These are phyloP conservation scores for Moringa oleifera DNA, from an alignment of 345 rosid species.

Conservation along the genomic window DNA sequence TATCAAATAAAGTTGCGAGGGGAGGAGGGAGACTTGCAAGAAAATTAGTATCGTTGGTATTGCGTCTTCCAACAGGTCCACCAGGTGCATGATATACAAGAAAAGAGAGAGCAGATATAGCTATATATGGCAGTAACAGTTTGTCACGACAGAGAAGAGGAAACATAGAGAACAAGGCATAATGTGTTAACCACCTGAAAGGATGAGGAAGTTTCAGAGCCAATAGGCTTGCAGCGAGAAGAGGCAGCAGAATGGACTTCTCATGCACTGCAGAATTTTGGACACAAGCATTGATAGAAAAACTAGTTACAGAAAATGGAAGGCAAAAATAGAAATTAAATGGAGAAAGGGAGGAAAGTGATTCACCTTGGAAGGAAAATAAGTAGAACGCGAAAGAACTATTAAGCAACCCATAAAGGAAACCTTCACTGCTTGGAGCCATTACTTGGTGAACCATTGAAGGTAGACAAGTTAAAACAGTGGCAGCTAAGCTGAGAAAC, in stretches of 20 bases:
- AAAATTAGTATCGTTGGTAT: constrained; percentile 10
- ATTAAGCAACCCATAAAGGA: constrained; percentile 71
- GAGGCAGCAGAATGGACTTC: constrained; percentile 92
- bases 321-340: constrained; percentile 1
- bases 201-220: constrained; percentile 53
- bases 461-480: constrained; percentile 63
- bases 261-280: constrained; percentile 72
- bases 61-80: constrained; percentile 23
- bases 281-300: neutral
- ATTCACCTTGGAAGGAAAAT: constrained; percentile 84
- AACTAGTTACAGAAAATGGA: too few species aligned
- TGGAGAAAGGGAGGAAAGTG: constrained; percentile 2
- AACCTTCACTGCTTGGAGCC: constrained; percentile 75
- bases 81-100: constrained; percentile 45
- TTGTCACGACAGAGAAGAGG: constrained; percentile 84
- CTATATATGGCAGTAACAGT: constrained; percentile 59
- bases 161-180: constrained; percentile 82
- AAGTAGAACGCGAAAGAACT: constrained; percentile 81
- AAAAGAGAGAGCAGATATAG: constrained; percentile 42
- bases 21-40: constrained; percentile 15
- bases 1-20: constrained; percentile 19
- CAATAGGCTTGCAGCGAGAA: constrained; percentile 74
- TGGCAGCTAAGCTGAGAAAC: constrained; percentile 55
- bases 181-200: constrained; percentile 50
- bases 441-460: constrained; percentile 86